Base-by-base conservation (phyloP, 2,329 filamentous ascomycete species). In the Calonectria pteridis region DNA sequence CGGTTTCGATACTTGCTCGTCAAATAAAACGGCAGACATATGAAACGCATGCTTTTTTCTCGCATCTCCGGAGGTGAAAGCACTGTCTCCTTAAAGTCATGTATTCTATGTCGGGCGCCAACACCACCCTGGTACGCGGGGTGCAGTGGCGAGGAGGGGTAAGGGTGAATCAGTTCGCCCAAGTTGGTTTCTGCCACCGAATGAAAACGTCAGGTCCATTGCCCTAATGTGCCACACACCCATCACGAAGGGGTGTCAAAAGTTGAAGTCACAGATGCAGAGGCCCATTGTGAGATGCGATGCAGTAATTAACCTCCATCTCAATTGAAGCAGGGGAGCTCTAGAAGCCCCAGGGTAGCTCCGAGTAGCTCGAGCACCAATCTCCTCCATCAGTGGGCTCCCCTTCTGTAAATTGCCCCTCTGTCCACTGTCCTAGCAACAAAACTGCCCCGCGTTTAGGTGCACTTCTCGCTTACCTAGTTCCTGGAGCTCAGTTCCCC, bases 391-490 rank as follows among this genome's bases (percentile, higher is more conserved):
- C 73, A 75, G 75, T 59, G 50, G 59, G 40, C 62, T 68, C 43
- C 64, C 73, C 68, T 50, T 55, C 37, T 74, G 33, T 55, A 74
- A 58, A 26, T 35, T 68, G 69, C 65, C 53, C 67, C 62, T 63
- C 62, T 40, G 37, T 28, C 53, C 63, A 67, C 63, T 62, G 63
- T 51, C 33, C 67, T 53, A 26, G 40, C 23, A 49, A 33, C 37
- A n/a, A 64, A 49, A 26, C 58, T 78, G 78, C 80, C 80, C 80
- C 80, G 79, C 80, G 77, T 73, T 75, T 69, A n/a, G 35, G 46
- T 72, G 43, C 28, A 14, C 53, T 23, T 28, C 58, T 64, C 70
- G 40, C 55, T 69, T 63, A 46, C 55, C 67, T 63, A 58, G 71
- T 69, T 75, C 78, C 74, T 75, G 75, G 70, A 79, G 72, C 75